Evolutionary conservation across 2,329 filamentous ascomycete genomes (phyloP).

Genomic region (Dendryphion nanum): DNA sequence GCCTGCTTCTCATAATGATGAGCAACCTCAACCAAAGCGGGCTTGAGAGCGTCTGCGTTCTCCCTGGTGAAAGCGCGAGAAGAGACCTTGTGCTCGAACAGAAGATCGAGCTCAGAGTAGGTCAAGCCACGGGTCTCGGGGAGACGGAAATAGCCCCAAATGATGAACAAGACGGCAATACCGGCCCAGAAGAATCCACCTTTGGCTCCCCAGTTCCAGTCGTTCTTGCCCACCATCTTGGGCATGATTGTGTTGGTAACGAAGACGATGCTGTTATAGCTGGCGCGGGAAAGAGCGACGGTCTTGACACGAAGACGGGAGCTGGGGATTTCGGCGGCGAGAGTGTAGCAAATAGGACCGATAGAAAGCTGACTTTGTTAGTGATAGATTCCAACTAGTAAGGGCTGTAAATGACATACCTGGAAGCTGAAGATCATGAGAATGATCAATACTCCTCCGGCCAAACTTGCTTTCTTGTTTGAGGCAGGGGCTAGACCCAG

Average conservation of each 20-base stretch:
- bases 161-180: background rate
- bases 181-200: conserved; percentile 28
- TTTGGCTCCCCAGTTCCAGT: conserved; percentile 39
- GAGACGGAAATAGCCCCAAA: background rate
- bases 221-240: conserved; percentile 47
- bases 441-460: conserved; percentile 60
- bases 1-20: too few relatives aligned
- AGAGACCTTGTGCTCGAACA: conserved; percentile 58
- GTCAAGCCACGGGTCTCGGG: background rate
- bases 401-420: conserved; percentile 42
- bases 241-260: conserved; percentile 59
- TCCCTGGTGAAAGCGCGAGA: too few relatives aligned
- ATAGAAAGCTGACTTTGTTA: conserved; percentile 64
- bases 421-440: conserved; percentile 51
- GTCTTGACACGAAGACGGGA: conserved; percentile 64
- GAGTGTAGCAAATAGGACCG: conserved; percentile 64
- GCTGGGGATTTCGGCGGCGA: conserved; percentile 66
- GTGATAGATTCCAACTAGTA: conserved; percentile 49
- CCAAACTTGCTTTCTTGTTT: conserved; percentile 45
- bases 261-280: conserved; percentile 65
- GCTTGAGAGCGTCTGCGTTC: too few relatives aligned
- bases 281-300: conserved; percentile 62
- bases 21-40: too few relatives aligned
- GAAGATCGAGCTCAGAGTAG: background rate
- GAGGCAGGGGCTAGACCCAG: conserved; percentile 38